phyloP scores from a whole-genome alignment of 129 eudicot genomes.

The Silybum marianum region DNA sequence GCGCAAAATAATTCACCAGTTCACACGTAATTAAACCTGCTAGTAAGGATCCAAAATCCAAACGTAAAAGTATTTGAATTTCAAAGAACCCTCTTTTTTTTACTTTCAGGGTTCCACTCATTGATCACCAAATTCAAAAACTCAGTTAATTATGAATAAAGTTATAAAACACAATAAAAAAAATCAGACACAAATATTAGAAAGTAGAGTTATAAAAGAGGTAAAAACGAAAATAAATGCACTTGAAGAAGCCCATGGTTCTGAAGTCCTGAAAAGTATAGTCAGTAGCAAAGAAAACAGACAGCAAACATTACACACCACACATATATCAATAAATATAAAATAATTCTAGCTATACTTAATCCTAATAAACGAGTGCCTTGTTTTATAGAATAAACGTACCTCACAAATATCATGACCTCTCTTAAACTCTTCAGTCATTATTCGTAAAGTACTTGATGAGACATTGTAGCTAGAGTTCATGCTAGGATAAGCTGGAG shows the following conservation, averaged over 20 bases:
- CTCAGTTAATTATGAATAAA: not conserved
- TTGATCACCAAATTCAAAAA: not conserved
- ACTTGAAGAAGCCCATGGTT: not conserved
- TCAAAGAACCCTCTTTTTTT: not conserved
- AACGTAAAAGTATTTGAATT: not conserved
- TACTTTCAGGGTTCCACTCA: not conserved
- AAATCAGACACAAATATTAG: not conserved
- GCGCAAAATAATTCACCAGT: not conserved
- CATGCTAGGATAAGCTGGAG: conserved; percentile 83
- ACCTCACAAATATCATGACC: conserved; percentile 72
- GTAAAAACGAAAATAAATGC: not conserved
- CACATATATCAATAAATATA: not conserved
- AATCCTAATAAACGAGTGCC: not conserved
- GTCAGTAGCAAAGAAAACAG: not conserved
- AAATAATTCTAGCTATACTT: not conserved
- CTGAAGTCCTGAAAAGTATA: not conserved
- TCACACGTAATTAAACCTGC: not conserved
- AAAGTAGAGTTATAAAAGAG: not conserved
- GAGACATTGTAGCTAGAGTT: conserved; percentile 78
- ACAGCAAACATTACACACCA: not conserved
- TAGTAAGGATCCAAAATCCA: not conserved
- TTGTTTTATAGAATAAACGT: not conserved
- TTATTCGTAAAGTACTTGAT: conserved; percentile 59
- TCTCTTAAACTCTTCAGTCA: conserved; percentile 71
- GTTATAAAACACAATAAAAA: not conserved